Percentiles rank a stretch among this genome's conserved stretches.
Conservation (phyloP, 495 filamentous ascomycete species). For the Acidiella bohemica region DNA sequence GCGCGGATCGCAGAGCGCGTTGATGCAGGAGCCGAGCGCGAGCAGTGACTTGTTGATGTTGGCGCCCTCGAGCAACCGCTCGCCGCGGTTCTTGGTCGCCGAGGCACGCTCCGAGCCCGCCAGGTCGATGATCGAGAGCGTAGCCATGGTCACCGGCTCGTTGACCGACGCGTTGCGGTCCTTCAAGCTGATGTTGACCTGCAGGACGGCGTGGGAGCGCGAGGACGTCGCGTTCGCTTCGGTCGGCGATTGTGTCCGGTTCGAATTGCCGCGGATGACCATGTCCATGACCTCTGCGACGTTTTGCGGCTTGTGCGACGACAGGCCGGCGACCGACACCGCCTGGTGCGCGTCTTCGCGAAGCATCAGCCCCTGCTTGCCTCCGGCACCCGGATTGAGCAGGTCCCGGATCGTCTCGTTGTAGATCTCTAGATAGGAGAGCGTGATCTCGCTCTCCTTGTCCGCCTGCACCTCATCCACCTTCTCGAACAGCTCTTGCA, state of each 20-base stretch:
- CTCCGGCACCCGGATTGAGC: constrained; percentile 61
- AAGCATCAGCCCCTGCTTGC: constrained; percentile 79
- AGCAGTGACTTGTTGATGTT: constrained; percentile 99
- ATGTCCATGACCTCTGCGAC: constrained; percentile 97
- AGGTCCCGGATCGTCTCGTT: constrained; percentile 98
- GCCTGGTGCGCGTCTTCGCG: constrained; percentile 89
- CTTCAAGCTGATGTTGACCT: constrained; percentile 90
- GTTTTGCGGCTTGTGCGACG: constrained; percentile 75
- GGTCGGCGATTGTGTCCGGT: constrained; percentile 89
- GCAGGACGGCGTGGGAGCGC: constrained; percentile 93
- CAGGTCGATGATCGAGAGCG: constrained; percentile 93
- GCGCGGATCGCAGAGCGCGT: constrained; percentile 86
- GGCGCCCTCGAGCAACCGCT: constrained; percentile 80
- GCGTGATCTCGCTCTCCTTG: constrained; percentile 76
- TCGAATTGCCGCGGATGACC: constrained; percentile 90
- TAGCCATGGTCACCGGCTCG: constrained; percentile 96
- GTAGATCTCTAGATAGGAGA: constrained; percentile 98
- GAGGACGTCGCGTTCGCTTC: constrained; percentile 97
- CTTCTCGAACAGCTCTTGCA: constrained; percentile 95
- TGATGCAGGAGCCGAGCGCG: constrained; percentile 94
- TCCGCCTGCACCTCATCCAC: constrained; percentile 75
- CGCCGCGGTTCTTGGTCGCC: constrained; percentile 91
- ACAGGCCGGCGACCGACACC: constrained; percentile 83
- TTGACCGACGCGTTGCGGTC: constrained; percentile 86
- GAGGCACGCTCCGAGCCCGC: constrained; percentile 93